Evolutionary conservation across 2,329 filamentous ascomycete genomes (phyloP).

Genomic region (Verticillium tricorpus): DNA sequence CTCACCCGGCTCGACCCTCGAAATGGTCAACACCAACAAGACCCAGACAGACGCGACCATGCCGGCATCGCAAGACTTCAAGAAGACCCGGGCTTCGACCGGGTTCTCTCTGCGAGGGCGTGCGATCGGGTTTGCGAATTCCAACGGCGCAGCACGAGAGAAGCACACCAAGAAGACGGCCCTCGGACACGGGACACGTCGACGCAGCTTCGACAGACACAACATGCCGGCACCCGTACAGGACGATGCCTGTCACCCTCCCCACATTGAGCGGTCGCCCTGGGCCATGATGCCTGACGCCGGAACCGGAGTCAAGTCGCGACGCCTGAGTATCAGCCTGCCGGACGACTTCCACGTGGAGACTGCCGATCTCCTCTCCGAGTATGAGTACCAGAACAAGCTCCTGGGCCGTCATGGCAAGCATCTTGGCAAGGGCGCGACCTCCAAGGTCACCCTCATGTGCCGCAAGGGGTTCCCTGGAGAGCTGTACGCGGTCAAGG

Average conservation of each 20-base stretch:
- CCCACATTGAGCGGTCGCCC: constrained; percentile 38
- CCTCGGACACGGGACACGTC: constrained; percentile 13
- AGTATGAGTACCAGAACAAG: constrained; percentile 67
- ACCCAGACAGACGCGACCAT: constrained; percentile 22
- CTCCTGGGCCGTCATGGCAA: constrained; percentile 69
- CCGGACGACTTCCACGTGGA: constrained; percentile 73
- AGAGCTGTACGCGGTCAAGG: constrained; percentile 80
- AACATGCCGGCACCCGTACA: constrained; percentile 20
- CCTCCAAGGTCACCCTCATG: constrained; percentile 80
- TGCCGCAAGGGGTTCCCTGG: constrained; percentile 58
- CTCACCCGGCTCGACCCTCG: constrained; percentile 42
- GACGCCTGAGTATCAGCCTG: constrained; percentile 69
- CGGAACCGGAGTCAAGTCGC: constrained; percentile 72
- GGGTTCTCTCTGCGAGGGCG: constrained; percentile 44
- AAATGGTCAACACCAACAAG: constrained; percentile 26
- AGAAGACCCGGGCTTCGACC: constrained; percentile 47
- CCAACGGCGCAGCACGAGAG: constrained; percentile 17
- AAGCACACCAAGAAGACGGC: constrained; percentile 20
- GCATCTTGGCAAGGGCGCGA: constrained; percentile 75
- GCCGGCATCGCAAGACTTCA: constrained; percentile 40
- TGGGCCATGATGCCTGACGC: constrained; percentile 62
- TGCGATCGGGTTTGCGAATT: constrained; percentile 41
- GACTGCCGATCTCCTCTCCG: constrained; percentile 60
- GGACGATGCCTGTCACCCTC: constrained; percentile 8
- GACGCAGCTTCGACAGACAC: constrained; percentile 43